phyloP scores from a whole-genome alignment of 2,329 filamentous ascomycete genomes.

The Fusarium chaquense region DNA sequence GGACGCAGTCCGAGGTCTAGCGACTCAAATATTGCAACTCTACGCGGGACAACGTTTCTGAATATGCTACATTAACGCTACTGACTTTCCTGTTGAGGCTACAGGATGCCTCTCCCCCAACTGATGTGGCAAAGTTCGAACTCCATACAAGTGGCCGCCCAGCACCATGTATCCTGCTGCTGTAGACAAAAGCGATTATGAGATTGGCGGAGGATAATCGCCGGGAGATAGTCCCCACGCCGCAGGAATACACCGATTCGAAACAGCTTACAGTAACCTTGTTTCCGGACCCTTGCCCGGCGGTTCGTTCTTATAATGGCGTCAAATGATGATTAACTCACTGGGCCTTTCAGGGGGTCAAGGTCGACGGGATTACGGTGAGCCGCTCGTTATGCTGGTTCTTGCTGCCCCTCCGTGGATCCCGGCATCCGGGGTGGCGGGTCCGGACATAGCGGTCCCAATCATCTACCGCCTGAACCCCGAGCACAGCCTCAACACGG shows the following conservation, averaged over 20 bases:
- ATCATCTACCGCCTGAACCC: constrained; percentile 7
- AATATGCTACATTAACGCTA: background rate
- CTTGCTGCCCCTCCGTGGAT: constrained; percentile 23
- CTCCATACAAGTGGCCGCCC: background rate
- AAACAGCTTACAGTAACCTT: background rate
- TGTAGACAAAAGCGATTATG: background rate
- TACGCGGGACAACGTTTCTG: background rate
- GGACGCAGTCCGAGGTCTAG: background rate
- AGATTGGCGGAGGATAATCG: constrained; percentile 22
- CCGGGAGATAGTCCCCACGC: constrained; percentile 14
- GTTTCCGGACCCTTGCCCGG: constrained; percentile 1
- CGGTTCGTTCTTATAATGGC: constrained; percentile 13
- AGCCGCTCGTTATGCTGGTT: constrained; percentile 24
- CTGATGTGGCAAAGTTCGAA: background rate
- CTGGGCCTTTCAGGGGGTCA: constrained; percentile 21
- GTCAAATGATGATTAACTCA: constrained; percentile 17
- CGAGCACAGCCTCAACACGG: constrained; percentile 29
- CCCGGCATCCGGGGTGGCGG: constrained; percentile 42
- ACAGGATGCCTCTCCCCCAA: background rate
- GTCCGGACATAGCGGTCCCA: constrained; percentile 20
- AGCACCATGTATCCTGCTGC: background rate
- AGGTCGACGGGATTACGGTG: constrained; percentile 25
- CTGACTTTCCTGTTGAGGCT: background rate
- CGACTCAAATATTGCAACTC: background rate
- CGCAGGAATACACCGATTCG: background rate